Evolutionary conservation across 257 asterid genomes (phyloP).

Genomic region (Fraxinus pennsylvanica): DNA sequence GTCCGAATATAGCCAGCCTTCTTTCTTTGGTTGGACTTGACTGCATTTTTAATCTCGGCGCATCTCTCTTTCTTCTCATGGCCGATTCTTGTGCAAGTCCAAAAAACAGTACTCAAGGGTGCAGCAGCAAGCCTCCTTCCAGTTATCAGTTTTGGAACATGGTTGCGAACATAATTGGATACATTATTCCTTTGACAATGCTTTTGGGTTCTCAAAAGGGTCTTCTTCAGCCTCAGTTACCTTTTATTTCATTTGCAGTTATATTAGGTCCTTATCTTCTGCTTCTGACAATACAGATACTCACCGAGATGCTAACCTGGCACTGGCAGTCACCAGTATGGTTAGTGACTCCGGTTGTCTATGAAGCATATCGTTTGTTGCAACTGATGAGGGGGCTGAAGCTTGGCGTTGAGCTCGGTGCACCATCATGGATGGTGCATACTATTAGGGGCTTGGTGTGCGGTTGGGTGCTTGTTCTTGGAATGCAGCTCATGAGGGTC

Average conservation of each 20-base stretch:
- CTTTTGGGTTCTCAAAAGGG: slow-evolving; percentile 57
- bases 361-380: slow-evolving; percentile 79
- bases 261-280: slow-evolving; percentile 91
- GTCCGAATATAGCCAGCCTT: slow-evolving; percentile 93
- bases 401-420: slow-evolving; percentile 73
- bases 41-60: slow-evolving; percentile 93
- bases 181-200: slow-evolving; percentile 50
- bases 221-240: slow-evolving; percentile 57
- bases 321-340: slow-evolving; percentile 97
- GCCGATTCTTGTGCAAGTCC: slow-evolving; percentile 78
- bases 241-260: slow-evolving; percentile 62
- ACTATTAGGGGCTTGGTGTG: slow-evolving; percentile 76
- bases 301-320: slow-evolving; percentile 94
- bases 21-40: slow-evolving; percentile 90
- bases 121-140: slow-evolving; percentile 64
- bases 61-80: slow-evolving; percentile 85
- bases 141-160: slow-evolving; percentile 78
- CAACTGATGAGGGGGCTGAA: slow-evolving; percentile 93
- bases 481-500: slow-evolving; percentile 94
- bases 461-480: slow-evolving; percentile 91
- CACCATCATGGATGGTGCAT: slow-evolving; percentile 76
- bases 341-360: slow-evolving; percentile 83
- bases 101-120: slow-evolving; percentile 20
- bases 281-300: slow-evolving; percentile 68
- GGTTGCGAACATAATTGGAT: slow-evolving; percentile 61